phyloP scores from a whole-genome alignment of 805 yeast genomes.

The Ogataea trehaloabstinens region DNA sequence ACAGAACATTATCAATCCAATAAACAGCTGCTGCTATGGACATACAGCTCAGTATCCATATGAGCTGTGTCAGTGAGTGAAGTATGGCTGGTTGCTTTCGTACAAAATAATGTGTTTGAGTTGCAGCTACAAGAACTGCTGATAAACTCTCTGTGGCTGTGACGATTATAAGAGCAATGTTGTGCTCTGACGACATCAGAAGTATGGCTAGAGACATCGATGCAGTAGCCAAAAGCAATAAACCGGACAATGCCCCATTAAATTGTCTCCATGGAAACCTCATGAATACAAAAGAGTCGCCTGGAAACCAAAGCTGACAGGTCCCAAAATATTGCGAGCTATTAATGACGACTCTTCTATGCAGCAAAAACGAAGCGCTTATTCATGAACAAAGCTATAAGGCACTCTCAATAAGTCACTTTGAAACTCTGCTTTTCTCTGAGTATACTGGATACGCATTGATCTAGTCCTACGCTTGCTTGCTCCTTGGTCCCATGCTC shows the following conservation, averaged over 20 bases:
- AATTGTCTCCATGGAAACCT: no score
- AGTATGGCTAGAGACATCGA: constrained; percentile 10
- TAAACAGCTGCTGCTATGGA: constrained; percentile 13
- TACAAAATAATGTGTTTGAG: no score
- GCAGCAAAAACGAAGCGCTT: no score
- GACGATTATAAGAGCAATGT: constrained; percentile 3
- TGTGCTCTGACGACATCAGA: constrained; percentile 1
- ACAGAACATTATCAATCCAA: constrained; percentile 12
- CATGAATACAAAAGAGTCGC: no score
- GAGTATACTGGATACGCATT: no score
- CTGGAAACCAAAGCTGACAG: not conserved
- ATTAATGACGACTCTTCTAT: no score
- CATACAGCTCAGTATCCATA: constrained; percentile 4
- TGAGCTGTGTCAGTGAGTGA: not conserved
- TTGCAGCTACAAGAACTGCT: constrained; percentile 1
- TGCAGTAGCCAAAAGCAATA: constrained; percentile 8
- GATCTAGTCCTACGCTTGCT: no score
- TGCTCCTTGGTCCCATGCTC: no score
- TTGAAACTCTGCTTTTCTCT: no score
- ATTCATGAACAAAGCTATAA: no score
- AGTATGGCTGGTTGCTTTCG: not conserved
- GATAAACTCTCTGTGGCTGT: constrained; percentile 3
- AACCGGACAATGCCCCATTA: no score
- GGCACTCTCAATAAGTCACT: no score
- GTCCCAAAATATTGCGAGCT: not conserved